A percentile compares a stretch with the other conserved stretches of the same genome.
Evolutionary conservation across 2,329 filamentous ascomycete genomes (phyloP).

Genomic region (Colletotrichum lini): DNA sequence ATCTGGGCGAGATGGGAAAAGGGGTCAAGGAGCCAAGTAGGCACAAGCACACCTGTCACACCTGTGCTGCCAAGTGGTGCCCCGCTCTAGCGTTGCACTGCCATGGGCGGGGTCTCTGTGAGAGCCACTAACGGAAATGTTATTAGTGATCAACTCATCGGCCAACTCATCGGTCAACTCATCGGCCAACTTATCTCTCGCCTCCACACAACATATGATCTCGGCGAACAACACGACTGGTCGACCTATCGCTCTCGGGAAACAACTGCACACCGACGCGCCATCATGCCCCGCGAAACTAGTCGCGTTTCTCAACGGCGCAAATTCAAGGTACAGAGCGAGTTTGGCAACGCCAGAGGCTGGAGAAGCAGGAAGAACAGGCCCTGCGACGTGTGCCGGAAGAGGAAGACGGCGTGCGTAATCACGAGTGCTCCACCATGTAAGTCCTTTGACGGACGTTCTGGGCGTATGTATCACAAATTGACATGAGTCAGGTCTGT

Average conservation of each 20-base stretch:
- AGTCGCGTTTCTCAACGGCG: conserved; percentile 44
- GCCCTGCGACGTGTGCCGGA: conserved; percentile 62
- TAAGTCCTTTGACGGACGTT: conserved; percentile 47
- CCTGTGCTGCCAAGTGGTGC: neutral
- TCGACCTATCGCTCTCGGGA: neutral
- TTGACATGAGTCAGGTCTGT: conserved; percentile 46
- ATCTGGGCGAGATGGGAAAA: neutral
- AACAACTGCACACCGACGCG: neutral
- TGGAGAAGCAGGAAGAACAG: conserved; percentile 62
- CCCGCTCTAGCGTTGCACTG: conserved; percentile 2
- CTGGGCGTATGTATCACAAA: neutral
- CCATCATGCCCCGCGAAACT: conserved; percentile 1
- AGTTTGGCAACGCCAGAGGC: conserved; percentile 57
- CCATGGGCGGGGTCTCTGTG: neutral
- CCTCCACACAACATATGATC: neutral
- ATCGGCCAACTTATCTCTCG: neutral
- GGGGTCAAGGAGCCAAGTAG: neutral
- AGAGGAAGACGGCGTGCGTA: conserved; percentile 63
- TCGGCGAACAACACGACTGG: neutral
- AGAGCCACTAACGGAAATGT: conserved; percentile 19
- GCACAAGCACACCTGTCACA: neutral
- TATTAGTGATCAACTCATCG: too few relatives aligned
- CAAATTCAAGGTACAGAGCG: conserved; percentile 59
- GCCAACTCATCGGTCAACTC: neutral
- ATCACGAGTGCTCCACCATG: conserved; percentile 61